Percentiles rank a stretch among this genome's conserved stretches.
phyloP scores from a whole-genome alignment of 2,329 filamentous ascomycete genomes.

The Colletotrichum sojae region DNA sequence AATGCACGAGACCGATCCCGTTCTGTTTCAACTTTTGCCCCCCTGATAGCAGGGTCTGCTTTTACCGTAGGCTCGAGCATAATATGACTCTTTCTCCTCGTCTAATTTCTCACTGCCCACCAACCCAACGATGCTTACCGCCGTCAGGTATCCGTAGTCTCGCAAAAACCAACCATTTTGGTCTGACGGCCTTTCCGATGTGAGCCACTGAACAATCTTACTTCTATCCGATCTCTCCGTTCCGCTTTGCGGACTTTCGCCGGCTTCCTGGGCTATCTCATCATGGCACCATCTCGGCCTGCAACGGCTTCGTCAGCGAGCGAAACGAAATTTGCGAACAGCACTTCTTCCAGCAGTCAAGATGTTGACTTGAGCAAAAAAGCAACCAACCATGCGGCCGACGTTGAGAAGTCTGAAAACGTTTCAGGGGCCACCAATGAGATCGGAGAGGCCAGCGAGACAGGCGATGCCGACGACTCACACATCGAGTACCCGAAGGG shows the following conservation, averaged over 20 bases:
- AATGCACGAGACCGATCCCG: background rate
- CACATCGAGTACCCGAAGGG: conserved; percentile 39
- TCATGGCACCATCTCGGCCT: background rate
- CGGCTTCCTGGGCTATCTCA: background rate
- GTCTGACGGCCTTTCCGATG: background rate
- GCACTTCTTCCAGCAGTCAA: background rate
- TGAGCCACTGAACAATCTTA: background rate
- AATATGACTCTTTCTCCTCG: background rate
- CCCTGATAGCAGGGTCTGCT: background rate
- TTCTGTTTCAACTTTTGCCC: background rate
- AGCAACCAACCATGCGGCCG: background rate
- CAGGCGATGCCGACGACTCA: conserved; percentile 4
- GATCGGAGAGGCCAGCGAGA: background rate
- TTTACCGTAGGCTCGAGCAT: background rate
- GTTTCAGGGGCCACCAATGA: background rate
- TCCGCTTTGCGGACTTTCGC: background rate
- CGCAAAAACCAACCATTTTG: background rate
- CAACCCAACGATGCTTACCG: background rate
- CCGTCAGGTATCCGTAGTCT: background rate
- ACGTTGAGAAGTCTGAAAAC: background rate
- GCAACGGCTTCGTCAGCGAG: background rate
- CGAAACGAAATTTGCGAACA: too few species aligned
- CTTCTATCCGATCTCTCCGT: background rate
- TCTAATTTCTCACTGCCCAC: background rate
- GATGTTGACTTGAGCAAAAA: background rate